Evolutionary conservation across 2,329 filamentous ascomycete species (phyloP), one percentile per base, ranked within the genome.

Genomic region (Fusarium sp.): DNA sequence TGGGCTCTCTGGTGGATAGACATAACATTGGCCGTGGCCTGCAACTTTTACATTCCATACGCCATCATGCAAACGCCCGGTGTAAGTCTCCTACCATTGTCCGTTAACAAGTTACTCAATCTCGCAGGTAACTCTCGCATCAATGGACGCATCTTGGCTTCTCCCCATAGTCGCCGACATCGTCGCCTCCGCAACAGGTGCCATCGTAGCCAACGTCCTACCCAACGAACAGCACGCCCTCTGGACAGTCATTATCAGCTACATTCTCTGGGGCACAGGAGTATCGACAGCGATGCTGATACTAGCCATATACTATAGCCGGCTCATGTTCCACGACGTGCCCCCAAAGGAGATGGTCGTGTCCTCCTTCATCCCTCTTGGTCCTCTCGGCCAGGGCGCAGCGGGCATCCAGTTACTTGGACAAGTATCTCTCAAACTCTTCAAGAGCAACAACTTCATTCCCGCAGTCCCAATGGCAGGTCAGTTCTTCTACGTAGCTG

Each of bases 161-260:
- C 83, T 93, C 11, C 91, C 91, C 1, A 89, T 92, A 31, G 89
- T 90, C 2, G 85, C 90, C 1, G 87, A 88, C 2, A 88, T 93
- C 35, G 90, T 93, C 37, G 89, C 90, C 1, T 84, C 91, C 0
- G 87, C 87, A 2, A 85, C 87, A 0, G 91, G 91, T 2, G 88
- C 86, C 6, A 82, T 90, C 40, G 84, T 92, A 2, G 89, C 90
- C 5, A 83, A 84, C n/a, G 81, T 88, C 14, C 83, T 93, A 1
- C 83, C 85, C 0, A 83, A 90, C 70, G 54, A 68, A 10, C 82
- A 83, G 4, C 84, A 89, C 69, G 87, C 88, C 2, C 79, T 91
- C 6, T 86, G 85, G 61, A 93, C 90, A 0, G 69, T 92, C 5
- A 81, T 91, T 2, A 82, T 84, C 13, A 89, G 85, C 10, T 93